Conservation (phyloP, 2,329 filamentous ascomycete species). For the Gnomoniopsis sp. region DNA sequence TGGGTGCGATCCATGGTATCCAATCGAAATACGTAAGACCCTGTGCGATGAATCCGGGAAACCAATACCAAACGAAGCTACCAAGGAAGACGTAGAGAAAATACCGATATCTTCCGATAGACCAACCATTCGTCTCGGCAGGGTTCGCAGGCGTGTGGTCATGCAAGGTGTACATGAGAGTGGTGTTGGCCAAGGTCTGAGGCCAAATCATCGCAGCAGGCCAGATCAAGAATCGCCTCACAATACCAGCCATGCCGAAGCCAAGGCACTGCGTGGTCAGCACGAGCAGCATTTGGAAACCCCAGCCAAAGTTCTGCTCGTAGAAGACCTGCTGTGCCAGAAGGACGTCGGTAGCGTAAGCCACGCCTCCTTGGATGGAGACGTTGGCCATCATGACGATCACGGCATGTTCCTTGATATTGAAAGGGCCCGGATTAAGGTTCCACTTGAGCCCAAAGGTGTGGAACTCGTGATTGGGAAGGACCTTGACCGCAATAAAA, state of each 20-base stretch:
- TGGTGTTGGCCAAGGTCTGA: slow-evolving; percentile 55
- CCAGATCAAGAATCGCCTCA: slow-evolving; percentile 56
- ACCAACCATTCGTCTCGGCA: slow-evolving; percentile 7
- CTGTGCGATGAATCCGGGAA: slow-evolving; percentile 13
- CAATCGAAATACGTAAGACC: slow-evolving; percentile 13
- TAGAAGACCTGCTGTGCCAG: slow-evolving; percentile 45
- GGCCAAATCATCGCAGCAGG: slow-evolving; percentile 66
- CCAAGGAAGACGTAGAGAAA: slow-evolving; percentile 9
- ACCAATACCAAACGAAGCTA: slow-evolving; percentile 14
- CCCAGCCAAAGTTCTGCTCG: slow-evolving; percentile 51
- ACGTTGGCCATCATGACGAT: slow-evolving; percentile 31
- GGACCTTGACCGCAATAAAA: background rate
- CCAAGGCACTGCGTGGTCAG: slow-evolving; percentile 58
- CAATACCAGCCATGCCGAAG: slow-evolving; percentile 59
- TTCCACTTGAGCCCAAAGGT: slow-evolving; percentile 24
- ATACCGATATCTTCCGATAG: slow-evolving; percentile 10
- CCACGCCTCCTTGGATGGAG: slow-evolving; percentile 18
- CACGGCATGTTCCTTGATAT: slow-evolving; percentile 31
- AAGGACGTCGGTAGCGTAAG: slow-evolving; percentile 38
- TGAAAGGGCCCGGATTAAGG: slow-evolving; percentile 31
- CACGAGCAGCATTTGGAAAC: slow-evolving; percentile 57
- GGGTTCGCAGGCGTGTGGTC: slow-evolving; percentile 50
- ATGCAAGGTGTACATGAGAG: slow-evolving; percentile 63
- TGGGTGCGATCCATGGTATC: slow-evolving; percentile 15
- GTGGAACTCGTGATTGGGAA: slow-evolving; percentile 20